These are phyloP conservation scores for Melampsora larici-populina DNA, from an alignment of 1,284 basidiomycete species.

Conservation along the genomic window DNA sequence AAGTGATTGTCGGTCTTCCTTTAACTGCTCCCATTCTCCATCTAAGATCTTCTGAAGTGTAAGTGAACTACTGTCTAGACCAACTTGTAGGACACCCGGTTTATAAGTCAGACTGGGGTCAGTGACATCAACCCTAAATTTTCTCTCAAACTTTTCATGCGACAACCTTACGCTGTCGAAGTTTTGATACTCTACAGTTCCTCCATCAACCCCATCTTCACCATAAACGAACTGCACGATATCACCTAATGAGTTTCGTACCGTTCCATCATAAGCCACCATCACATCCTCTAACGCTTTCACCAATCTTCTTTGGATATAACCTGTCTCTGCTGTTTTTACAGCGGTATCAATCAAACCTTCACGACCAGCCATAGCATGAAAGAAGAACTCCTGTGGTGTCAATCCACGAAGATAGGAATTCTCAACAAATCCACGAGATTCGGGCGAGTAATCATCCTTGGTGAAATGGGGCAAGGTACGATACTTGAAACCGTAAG, in stretches of 20 bases:
- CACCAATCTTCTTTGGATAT: constrained; percentile 95
- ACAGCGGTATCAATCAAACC: constrained; percentile 99
- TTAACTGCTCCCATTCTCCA: constrained; percentile 75
- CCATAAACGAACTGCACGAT: constrained; percentile 96
- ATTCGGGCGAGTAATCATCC: constrained; percentile 97
- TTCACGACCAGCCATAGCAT: constrained; percentile 99
- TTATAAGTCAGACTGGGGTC: constrained; percentile 60
- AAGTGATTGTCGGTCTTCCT: constrained; percentile 70
- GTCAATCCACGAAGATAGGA: constrained; percentile 97
- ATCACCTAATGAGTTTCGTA: constrained; percentile 92
- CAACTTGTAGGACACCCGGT: constrained; percentile 77
- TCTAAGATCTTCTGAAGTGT: constrained; percentile 81
- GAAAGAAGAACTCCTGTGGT: constrained; percentile 99
- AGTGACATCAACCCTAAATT: constrained; percentile 88
- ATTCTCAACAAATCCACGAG: constrained; percentile 99
- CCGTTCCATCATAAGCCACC: constrained; percentile 96
- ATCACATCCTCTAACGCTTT: constrained; percentile 97
- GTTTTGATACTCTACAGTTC: constrained; percentile 91
- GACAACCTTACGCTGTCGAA: constrained; percentile 83
- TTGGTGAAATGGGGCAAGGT: constrained; percentile 96
- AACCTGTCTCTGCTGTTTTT: constrained; percentile 99
- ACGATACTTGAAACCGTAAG: constrained; percentile 95
- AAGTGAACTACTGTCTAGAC: constrained; percentile 82
- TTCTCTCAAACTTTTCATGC: constrained; percentile 78
- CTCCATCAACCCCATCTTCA: constrained; percentile 98